These are phyloP conservation scores for Thalassiosira pacifica DNA, from an alignment of 352 stramenopile species.

Conservation along the genomic window DNA sequence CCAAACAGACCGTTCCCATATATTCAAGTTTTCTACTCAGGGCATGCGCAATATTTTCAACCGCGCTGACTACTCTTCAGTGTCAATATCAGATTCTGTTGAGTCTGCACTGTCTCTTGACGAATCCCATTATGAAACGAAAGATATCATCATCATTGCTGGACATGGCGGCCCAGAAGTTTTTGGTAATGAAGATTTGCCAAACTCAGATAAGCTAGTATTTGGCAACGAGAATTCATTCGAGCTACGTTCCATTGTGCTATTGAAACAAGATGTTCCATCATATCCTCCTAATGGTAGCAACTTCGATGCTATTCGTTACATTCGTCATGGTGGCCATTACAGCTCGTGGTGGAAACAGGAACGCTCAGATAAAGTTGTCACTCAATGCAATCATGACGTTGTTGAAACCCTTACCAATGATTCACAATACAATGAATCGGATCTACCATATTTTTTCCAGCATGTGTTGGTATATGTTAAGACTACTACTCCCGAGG, in stretches of 20 bases:
- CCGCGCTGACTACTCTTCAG: background rate
- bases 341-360: conserved; percentile 18
- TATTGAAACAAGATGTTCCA: conserved; percentile 1
- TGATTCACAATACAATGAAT: background rate
- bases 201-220: background rate
- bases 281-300: background rate
- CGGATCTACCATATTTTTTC: background rate
- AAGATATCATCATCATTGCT: conserved; percentile 7
- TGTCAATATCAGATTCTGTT: background rate
- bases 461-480: conserved; percentile 26
- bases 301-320: conserved; percentile 12
- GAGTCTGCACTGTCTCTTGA: background rate
- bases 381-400: background rate
- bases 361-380: conserved; percentile 6
- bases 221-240: background rate
- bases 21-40: background rate
- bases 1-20: background rate
- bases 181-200: background rate
- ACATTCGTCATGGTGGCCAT: conserved; percentile 20
- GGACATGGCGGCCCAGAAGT: background rate
- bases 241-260: background rate
- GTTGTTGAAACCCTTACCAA: background rate
- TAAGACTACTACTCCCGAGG: background rate
- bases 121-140: background rate
- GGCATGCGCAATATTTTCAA: background rate